Evolutionary conservation across 352 stramenopile species (phyloP), one percentile per base, ranked within the genome.

Genomic region (Globisporangium echinulatum): DNA sequence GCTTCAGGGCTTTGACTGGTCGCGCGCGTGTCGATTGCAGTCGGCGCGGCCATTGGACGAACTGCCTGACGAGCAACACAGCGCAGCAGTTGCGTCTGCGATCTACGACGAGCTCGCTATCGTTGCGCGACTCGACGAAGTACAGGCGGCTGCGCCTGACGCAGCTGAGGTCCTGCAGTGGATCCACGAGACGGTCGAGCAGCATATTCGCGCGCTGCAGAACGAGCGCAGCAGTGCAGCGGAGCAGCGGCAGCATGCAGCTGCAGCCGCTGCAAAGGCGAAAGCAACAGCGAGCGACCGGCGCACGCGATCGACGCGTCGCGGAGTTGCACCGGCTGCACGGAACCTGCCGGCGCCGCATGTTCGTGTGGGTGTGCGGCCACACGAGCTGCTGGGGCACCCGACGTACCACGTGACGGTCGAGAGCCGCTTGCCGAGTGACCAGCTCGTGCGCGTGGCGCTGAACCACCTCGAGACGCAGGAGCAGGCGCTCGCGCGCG

Each of bases 1-100:
- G 38, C 66, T 90, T n/a, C n/a, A 63, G 1, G 77, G 77, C 14
- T 87, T 92, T 42, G 78, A 88, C 52, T 92, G 76, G 69, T 9
- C 33, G n/a, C 37, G 56, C 36, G 61, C 52, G 39, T 37, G 40
- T 25, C 19, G 19, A 25, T 25, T 25, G 19, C 19, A 25, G 19
- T 25, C 19, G 19, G 19, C 19, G 19, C 19, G 19, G 19, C 19
- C 19, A 25, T 25, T 25, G 19, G 19, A 25, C 19, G 19, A 25
- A 25, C 19, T 25, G 1, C 19, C 19, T 25, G 14, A 36, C 7
- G 13, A 25, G 19, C 47, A 14, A 7, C 51, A 58, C 17, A 56
- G 39, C 13, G 38, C 43, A 10, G 48, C 38, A 10, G 36, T 68
- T 5, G 52, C 48, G 17, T 9, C n/a, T 25, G 46, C 52, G 17